Base-by-base conservation (phyloP, 306 rosid genomes). In the Abrus precatorius region DNA sequence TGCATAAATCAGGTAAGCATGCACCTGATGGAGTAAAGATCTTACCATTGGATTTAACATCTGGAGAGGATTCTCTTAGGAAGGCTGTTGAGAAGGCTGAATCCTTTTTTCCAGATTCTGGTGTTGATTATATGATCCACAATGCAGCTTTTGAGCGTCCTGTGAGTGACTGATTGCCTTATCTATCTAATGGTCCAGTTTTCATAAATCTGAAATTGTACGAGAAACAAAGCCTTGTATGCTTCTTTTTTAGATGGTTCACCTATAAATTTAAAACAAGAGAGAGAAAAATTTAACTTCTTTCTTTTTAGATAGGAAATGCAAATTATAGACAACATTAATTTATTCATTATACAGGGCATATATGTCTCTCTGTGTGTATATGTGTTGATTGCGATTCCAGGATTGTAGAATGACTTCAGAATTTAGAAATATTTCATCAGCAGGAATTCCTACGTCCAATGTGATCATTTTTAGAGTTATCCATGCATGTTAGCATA, bases 101-200 rank as follows among this genome's bases (percentile, higher is more conserved):
- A 81, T 93, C 88, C 7, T 34, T 85, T 79, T 91, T 95, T 50
- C 92, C 91, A 0, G 86, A 88, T 80, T 82, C 87, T 55, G 99
- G 99, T 72, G 91, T 91, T 81, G 96, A 95, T 88, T 93, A 89
- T 75, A 91, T 95, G 97, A 87, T 95, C 77, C 99, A 95, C 67
- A 95, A 93, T 89, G 97, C 98, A 40, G 98, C 98, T 82, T 87
- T 81, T 68, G 99, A 95, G 89, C 97, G 99, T 74, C 99, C 98
- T 45, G 97, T 95, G 82, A 89, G 98, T 90, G 73, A 75, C 71
- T 50, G 79, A 47, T 83, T 62, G 33, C 86, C 65, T 66, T 79
- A 72, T 78, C 43, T 79, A 72, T 78, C 43, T 29, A 48, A 61
- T 82, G 33, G 36, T 80, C 61, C 4, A 13, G 61, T 32, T 59